phyloP scores from a whole-genome alignment of 169 alveolate species.

The Eimeria sp. region DNA sequence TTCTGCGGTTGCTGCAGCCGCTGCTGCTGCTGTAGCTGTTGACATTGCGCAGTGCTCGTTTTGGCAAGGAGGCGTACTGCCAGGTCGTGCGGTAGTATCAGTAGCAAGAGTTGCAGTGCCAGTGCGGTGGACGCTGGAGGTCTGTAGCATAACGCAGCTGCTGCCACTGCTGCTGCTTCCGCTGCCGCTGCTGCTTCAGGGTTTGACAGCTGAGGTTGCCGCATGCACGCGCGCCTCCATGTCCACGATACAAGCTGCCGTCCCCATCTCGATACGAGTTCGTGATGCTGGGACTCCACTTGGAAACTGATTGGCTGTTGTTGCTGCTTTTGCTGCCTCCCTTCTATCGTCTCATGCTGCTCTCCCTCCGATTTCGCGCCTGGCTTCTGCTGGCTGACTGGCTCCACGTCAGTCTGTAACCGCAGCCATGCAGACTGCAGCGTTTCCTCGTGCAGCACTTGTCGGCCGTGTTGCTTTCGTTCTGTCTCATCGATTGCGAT shows the following conservation, averaged over 20 bases:
- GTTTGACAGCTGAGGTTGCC: constrained; percentile 31
- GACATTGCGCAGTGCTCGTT: constrained; percentile 3
- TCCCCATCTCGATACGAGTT: constrained; percentile 39
- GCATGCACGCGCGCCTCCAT: constrained; percentile 66
- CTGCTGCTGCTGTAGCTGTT: constrained; percentile 30
- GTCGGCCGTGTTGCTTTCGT: constrained; percentile 29
- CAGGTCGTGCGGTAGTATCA: constrained; percentile 45
- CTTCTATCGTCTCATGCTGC: not conserved
- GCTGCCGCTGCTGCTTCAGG: constrained; percentile 45
- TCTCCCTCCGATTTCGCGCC: not conserved
- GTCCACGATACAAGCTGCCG: constrained; percentile 45
- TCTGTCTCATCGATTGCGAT: not conserved
- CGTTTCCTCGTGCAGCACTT: constrained; percentile 10
- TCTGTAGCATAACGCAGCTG: constrained; percentile 57
- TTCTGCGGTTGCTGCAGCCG: not conserved
- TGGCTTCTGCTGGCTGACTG: not conserved
- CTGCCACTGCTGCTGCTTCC: constrained; percentile 21
- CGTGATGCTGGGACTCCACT: not conserved
- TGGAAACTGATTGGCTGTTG: not conserved
- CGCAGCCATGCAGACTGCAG: not conserved
- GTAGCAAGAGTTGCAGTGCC: constrained; percentile 53
- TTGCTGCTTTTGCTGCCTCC: not conserved
- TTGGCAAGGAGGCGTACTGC: constrained; percentile 39
- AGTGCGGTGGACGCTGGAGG: constrained; percentile 51
- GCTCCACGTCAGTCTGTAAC: not conserved